These are phyloP conservation scores for Nicotiana attenuata DNA, from an alignment of 257 asterid species.

Conservation along the genomic window DNA sequence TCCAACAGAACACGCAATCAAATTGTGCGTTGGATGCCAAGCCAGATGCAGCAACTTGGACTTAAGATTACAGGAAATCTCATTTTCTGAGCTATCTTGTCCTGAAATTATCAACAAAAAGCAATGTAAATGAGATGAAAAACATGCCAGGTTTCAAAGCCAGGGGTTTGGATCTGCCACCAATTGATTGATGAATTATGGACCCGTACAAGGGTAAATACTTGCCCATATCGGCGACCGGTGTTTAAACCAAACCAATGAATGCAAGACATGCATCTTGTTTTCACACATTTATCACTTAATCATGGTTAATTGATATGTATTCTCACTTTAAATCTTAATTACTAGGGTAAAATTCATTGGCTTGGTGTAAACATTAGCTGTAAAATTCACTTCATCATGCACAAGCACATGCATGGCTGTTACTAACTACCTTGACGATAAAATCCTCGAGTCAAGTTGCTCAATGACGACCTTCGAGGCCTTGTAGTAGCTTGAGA, in stretches of 20 bases:
- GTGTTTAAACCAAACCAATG: too few relatives aligned
- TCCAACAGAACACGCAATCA: constrained; percentile 97
- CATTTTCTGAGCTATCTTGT: constrained; percentile 64
- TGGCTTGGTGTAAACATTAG: too few relatives aligned
- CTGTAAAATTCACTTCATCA: too few relatives aligned
- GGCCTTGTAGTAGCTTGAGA: constrained; percentile 82
- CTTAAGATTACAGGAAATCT: constrained; percentile 79
- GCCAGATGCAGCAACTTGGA: constrained; percentile 93
- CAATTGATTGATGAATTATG: neutral
- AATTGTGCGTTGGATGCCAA: constrained; percentile 95
- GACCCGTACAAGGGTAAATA: neutral
- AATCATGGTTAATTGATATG: too few relatives aligned
- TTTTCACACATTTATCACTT: too few relatives aligned
- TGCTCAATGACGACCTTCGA: constrained; percentile 76
- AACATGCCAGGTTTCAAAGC: neutral
- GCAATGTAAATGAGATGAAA: neutral
- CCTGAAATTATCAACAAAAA: constrained; percentile 47
- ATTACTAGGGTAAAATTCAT: too few relatives aligned
- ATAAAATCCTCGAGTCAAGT: constrained; percentile 54
- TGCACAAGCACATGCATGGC: neutral
- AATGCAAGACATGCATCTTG: too few relatives aligned
- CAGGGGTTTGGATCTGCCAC: neutral
- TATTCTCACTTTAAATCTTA: too few relatives aligned
- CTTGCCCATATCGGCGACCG: too few relatives aligned
- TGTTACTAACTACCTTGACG: constrained; percentile 49